Conservation (phyloP, 176 grass and related monocot species). For the Hyparrhenia diplandra region DNA sequence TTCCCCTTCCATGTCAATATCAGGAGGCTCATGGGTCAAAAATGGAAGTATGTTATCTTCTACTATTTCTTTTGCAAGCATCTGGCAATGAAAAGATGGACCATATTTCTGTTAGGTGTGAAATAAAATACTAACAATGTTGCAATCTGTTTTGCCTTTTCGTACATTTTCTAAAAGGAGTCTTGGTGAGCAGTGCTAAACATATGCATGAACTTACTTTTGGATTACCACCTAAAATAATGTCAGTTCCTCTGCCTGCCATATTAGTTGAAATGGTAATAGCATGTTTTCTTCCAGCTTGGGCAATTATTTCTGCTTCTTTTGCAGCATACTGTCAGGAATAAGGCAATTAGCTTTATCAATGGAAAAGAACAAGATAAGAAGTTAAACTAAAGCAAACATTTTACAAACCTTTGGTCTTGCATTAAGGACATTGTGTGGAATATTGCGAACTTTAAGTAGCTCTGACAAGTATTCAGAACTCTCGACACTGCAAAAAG, state of each 20-base stretch:
- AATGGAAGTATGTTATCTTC: constrained; percentile 90
- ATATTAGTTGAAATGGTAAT: constrained; percentile 99
- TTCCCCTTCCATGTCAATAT: constrained; percentile 56
- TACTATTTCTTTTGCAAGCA: constrained; percentile 93
- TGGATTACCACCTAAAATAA: constrained; percentile 95
- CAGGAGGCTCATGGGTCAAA: constrained; percentile 53
- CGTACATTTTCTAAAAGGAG: constrained; percentile 4
- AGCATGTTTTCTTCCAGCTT: constrained; percentile 90
- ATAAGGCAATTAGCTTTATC: constrained; percentile 23
- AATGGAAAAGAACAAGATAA: constrained; percentile 13
- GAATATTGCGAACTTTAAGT: constrained; percentile 72
- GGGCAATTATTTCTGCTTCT: constrained; percentile 97
- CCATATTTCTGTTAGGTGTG: neutral
- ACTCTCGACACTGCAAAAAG: constrained; percentile 79
- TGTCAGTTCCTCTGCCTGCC: constrained; percentile 97
- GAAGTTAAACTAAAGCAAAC: constrained; percentile 26
- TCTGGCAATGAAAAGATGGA: constrained; percentile 40
- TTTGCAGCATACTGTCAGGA: constrained; percentile 80
- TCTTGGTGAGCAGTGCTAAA: neutral
- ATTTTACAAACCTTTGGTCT: constrained; percentile 83
- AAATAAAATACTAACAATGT: neutral
- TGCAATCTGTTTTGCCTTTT: constrained; percentile 14
- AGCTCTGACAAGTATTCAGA: constrained; percentile 94
- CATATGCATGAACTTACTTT: constrained; percentile 55
- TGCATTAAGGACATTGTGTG: constrained; percentile 96